phyloP scores from a whole-genome alignment of 176 grass and related monocot genomes.

The Alloteropsis semialata region DNA sequence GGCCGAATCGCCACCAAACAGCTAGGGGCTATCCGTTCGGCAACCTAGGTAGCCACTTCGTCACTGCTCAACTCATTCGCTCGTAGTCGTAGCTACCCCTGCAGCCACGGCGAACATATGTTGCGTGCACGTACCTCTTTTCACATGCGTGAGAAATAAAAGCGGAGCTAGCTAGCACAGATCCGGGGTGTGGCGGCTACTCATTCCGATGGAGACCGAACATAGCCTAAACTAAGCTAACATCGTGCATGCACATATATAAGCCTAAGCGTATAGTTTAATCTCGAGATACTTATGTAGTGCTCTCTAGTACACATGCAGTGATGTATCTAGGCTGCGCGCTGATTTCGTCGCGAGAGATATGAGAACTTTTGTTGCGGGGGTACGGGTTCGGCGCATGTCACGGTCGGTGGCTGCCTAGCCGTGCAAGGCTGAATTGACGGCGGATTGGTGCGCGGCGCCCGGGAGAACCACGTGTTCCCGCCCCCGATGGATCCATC shows the following conservation, averaged over 20 bases:
- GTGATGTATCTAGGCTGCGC: no score
- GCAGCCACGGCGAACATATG: background rate
- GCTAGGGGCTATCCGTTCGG: background rate
- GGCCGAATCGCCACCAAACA: constrained; percentile 6
- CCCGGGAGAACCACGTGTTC: background rate
- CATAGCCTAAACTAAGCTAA: background rate
- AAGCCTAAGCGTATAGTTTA: background rate
- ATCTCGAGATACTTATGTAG: background rate
- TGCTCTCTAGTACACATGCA: background rate
- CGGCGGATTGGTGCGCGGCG: background rate
- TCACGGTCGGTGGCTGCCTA: constrained; percentile 25
- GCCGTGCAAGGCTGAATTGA: constrained; percentile 28
- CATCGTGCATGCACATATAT: background rate
- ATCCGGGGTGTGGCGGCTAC: constrained; percentile 13
- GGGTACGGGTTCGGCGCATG: constrained; percentile 36
- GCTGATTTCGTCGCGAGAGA: background rate
- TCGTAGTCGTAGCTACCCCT: background rate
- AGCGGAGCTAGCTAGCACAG: background rate
- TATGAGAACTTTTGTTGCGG: background rate
- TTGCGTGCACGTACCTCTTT: constrained; percentile 44
- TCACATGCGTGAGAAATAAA: constrained; percentile 10
- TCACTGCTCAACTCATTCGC: background rate
- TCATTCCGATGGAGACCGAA: constrained; percentile 27
- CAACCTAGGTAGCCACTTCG: background rate
- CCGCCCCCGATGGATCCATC: background rate